phyloP scores from a whole-genome alignment of 2,329 filamentous ascomycete genomes.

The Pseudogymnoascus sp. region DNA sequence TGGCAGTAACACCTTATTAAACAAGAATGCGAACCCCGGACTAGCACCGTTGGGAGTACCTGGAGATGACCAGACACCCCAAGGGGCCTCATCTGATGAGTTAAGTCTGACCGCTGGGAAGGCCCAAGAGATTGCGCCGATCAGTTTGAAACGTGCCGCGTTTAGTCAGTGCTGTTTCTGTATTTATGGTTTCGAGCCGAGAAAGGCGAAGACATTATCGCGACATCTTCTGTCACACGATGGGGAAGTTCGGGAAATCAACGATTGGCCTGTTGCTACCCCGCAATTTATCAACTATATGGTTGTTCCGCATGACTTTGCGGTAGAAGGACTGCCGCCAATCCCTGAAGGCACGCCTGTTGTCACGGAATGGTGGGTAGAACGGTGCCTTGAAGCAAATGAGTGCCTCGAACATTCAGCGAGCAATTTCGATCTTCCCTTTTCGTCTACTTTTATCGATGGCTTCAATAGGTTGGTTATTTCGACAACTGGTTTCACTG shows the following conservation, averaged over 20 bases:
- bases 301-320: conserved; percentile 38
- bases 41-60: background rate
- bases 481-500: conserved; percentile 73
- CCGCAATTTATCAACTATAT: conserved; percentile 21
- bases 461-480: conserved; percentile 65
- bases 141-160: conserved; percentile 20
- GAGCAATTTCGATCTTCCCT: conserved; percentile 69
- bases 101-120: background rate
- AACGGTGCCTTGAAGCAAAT: conserved; percentile 76
- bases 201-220: conserved; percentile 30
- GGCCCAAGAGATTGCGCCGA: background rate
- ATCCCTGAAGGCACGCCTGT: conserved; percentile 31
- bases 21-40: background rate
- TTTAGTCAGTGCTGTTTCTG: conserved; percentile 36
- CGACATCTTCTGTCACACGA: conserved; percentile 31
- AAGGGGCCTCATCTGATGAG: background rate
- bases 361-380: conserved; percentile 90
- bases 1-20: conserved; percentile 22
- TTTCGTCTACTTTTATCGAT: conserved; percentile 59
- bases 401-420: conserved; percentile 58
- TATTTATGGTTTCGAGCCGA: conserved; percentile 35
- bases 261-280: conserved; percentile 15
- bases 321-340: conserved; percentile 27
- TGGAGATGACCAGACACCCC: background rate
- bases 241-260: conserved; percentile 22